A percentile compares a stretch with the other conserved stretches of the same genome.
These are phyloP conservation scores for Ascochyta pisi DNA, from an alignment of 2,329 filamentous ascomycete species.

Conservation along the genomic window DNA sequence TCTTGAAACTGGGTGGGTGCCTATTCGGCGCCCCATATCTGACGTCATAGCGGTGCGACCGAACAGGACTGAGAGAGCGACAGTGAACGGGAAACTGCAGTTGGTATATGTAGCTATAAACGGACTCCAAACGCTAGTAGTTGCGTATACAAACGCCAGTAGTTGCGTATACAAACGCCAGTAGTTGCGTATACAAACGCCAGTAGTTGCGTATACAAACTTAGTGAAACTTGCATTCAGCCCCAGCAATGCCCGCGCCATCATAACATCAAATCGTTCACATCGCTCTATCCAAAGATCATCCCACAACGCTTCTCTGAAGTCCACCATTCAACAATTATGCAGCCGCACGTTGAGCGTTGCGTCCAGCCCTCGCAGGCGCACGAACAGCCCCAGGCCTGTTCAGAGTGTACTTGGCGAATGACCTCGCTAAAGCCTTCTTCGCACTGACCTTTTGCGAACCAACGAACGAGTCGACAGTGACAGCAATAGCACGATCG, in stretches of 20 bases:
- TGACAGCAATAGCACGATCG: conserved; percentile 95
- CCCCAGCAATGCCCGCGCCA: background rate
- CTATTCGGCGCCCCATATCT: background rate
- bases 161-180: background rate
- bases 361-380: conserved; percentile 34
- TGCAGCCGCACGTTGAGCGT: conserved; percentile 39
- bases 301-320: background rate
- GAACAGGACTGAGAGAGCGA: background rate
- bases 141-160: background rate
- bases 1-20: too few species aligned
- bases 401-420: conserved; percentile 82
- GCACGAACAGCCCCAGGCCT: conserved; percentile 52
- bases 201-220: background rate
- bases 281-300: background rate
- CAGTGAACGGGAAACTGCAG: background rate
- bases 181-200: background rate
- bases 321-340: conserved; percentile 9
- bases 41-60: background rate
- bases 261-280: background rate
- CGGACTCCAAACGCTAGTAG: conserved; percentile 1
- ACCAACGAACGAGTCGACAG: conserved; percentile 93
- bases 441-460: conserved; percentile 98
- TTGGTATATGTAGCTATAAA: conserved; percentile 13
- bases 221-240: background rate
- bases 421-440: conserved; percentile 90